These are phyloP conservation scores for Rhodotorula sp. DNA, from an alignment of 1,284 basidiomycete species.

Conservation along the genomic window DNA sequence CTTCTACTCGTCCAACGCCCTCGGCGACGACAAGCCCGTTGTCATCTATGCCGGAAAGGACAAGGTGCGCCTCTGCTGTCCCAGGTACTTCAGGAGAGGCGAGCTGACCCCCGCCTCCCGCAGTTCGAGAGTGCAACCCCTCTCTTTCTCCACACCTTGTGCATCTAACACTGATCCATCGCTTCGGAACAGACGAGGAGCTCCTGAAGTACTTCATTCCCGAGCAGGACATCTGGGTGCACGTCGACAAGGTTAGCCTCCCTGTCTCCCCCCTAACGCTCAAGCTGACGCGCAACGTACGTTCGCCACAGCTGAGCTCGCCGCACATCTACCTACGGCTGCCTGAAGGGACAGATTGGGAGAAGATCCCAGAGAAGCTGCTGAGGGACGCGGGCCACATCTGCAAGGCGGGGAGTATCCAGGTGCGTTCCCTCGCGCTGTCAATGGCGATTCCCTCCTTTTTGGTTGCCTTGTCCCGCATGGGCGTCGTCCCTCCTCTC, in stretches of 20 bases:
- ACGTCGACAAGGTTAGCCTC: constrained; percentile 6
- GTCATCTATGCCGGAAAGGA: constrained; percentile 69
- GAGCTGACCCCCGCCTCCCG: neutral
- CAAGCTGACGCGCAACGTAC: no score
- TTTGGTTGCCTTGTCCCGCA: no score
- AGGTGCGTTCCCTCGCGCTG: constrained; percentile 11
- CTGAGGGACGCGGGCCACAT: constrained; percentile 83
- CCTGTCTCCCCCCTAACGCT: constrained; percentile 1
- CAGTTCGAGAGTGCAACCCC: constrained; percentile 68
- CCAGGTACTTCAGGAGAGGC: neutral
- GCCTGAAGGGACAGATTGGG: constrained; percentile 71
- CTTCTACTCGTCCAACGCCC: constrained; percentile 63
- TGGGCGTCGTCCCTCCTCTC: no score
- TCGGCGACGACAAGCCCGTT: constrained; percentile 75
- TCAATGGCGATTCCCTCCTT: no score
- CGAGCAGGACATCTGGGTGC: constrained; percentile 56
- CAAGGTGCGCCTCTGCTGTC: constrained; percentile 59
- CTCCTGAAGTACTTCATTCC: constrained; percentile 16
- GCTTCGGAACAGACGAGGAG: constrained; percentile 26
- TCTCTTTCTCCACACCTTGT: no score
- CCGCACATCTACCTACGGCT: constrained; percentile 31
- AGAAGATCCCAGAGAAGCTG: constrained; percentile 75
- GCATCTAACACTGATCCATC: neutral
- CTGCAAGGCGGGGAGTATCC: constrained; percentile 94
- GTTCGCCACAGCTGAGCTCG: constrained; percentile 3